Percentiles rank a stretch among this genome's conserved stretches.
Evolutionary conservation across 1,284 basidiomycete species (phyloP).

Genomic region (Uromyces viciae-fabae): DNA sequence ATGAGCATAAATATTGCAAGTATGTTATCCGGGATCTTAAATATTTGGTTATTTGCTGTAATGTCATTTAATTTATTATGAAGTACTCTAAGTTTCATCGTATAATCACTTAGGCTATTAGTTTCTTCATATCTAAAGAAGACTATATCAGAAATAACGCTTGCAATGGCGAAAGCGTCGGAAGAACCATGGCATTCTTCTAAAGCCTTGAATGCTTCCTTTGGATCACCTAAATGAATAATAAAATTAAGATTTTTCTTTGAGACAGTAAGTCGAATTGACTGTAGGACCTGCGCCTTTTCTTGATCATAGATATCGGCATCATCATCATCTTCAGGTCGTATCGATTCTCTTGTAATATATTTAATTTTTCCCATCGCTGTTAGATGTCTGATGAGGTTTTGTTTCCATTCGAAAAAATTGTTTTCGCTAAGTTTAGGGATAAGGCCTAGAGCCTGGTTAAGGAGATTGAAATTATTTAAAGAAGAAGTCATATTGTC

Average conservation of each 20-base stretch:
- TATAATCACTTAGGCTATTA: not conserved
- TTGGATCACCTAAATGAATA: not conserved
- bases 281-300: not conserved
- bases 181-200: not conserved
- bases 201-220: not conserved
- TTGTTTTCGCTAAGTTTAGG: too few relatives aligned
- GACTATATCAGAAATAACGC: not conserved
- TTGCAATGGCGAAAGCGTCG: not conserved
- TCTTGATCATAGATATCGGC: not conserved
- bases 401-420: too few relatives aligned
- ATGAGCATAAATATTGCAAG: not conserved
- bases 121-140: not conserved
- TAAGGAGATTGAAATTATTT: too few relatives aligned
- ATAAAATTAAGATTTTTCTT: not conserved
- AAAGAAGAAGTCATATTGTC: too few relatives aligned
- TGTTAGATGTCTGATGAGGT: too few relatives aligned
- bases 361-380: not conserved
- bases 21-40: not conserved
- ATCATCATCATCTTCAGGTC: not conserved
- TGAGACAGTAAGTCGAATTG: not conserved
- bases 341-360: not conserved
- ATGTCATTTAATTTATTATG: conserved; percentile 1
- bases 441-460: too few relatives aligned
- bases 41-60: not conserved
- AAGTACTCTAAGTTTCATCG: not conserved